phyloP scores from a whole-genome alignment of 768 basidiomycete species.

The Lactarius hatsudake region DNA sequence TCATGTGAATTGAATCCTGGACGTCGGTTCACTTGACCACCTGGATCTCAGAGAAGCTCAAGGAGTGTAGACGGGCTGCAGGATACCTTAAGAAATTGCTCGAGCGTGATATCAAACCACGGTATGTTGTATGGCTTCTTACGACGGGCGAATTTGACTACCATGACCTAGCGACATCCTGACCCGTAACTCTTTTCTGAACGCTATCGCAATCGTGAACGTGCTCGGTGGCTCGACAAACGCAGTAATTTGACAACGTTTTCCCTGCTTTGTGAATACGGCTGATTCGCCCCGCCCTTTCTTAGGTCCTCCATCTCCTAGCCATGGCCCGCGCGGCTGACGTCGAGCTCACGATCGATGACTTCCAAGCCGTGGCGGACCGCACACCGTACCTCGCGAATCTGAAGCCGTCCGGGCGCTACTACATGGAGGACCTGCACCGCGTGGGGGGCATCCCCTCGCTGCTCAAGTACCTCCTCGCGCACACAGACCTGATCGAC shows the following conservation, averaged over 20 bases:
- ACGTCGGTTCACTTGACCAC: not conserved
- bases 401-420: conserved; percentile 81
- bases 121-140: conserved; percentile 36
- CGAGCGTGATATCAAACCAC: conserved; percentile 80
- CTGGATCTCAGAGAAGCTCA: conserved; percentile 58
- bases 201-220: conserved; percentile 78
- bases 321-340: conserved; percentile 85
- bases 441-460: conserved; percentile 82
- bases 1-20: not conserved
- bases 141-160: not conserved
- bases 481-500: conserved; percentile 75
- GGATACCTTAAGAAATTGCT: conserved; percentile 72
- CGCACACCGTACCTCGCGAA: conserved; percentile 84
- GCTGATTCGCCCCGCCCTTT: not conserved
- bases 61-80: conserved; percentile 79
- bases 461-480: conserved; percentile 78
- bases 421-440: conserved; percentile 90
- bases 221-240: conserved; percentile 87
- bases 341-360: conserved; percentile 71
- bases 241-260: conserved; percentile 45
- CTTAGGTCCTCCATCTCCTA: conserved; percentile 74
- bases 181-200: conserved; percentile 71
- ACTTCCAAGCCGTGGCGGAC: conserved; percentile 80
- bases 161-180: conserved; percentile 50
- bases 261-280: too few relatives aligned